Evolutionary conservation across 805 yeast species (phyloP), one percentile per base, ranked within the genome.

Genomic region (Monosporozyma siamensis): DNA sequence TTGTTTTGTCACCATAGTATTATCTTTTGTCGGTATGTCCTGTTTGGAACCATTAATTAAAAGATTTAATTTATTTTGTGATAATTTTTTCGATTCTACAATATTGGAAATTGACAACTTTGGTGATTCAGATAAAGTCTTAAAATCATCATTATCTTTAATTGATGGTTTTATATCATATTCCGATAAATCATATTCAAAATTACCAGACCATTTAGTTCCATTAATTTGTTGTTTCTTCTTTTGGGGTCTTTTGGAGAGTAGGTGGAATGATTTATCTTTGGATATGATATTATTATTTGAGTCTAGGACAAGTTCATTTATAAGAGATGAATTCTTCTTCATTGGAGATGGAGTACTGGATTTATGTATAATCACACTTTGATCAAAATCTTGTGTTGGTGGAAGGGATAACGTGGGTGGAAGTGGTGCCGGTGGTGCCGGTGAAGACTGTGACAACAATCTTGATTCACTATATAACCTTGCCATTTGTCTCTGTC

Each of bases 171-270:
- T 38, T 27, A 44, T 36, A 39, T 45, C 42, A 26, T 43, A 42
- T 40, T 46, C 48, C 25, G 59, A 45, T 4, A 53, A 38, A 42
- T 58, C 61, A 37, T 59, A 61, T 38, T 57, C 59, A 29, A 58
- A 53, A 30, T 54, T 51, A 3, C 49, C 62, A 2, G 58, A 52
- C 65, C 65, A 60, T 21, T 44, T 48, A 4, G 52, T 50, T 3
- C 58, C 56, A 27, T 30, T 44, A 6, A n/a, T n/a, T n/a, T n/a
- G n/a, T n/a, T n/a, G n/a, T n/a, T n/a, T 7, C 25, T 42, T 34
- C 8, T 29, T 31, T 6, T 11, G 15, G 7, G 21, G 31, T 14
- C 10, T 12, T n/a, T n/a, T 22, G 10, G 14, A 11, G 6, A 14
- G 18, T 26, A 26, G 18, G 12, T 27, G 32, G 15, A 20, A n/a